Percentiles rank a stretch among this genome's conserved stretches.
Conservation (phyloP, 176 grass and related monocot species). For the Panicum miliaceum region DNA sequence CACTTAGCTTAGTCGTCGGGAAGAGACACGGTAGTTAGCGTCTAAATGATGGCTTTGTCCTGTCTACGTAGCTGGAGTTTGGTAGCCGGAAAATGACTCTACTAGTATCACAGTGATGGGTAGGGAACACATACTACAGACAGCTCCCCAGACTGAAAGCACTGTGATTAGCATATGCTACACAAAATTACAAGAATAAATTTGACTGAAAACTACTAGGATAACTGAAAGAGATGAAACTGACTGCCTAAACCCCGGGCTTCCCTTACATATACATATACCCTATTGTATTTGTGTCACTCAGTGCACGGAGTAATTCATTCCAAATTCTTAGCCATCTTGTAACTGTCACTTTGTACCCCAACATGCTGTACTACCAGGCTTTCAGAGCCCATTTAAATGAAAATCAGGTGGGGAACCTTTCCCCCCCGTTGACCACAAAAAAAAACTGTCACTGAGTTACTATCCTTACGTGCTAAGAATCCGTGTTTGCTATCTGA, state of each 20-base stretch:
- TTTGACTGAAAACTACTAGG: background rate
- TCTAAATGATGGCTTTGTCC: conserved; percentile 10
- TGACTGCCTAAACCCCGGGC: background rate
- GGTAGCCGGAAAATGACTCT: background rate
- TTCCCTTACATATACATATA: background rate
- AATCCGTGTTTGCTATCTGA: too few species aligned
- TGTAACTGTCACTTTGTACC: too few species aligned
- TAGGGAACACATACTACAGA: background rate
- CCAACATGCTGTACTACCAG: too few species aligned
- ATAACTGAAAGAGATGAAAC: background rate
- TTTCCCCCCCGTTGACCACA: too few species aligned
- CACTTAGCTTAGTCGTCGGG: background rate
- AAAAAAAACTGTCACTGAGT: too few species aligned
- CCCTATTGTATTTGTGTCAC: background rate
- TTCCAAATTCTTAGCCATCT: too few species aligned
- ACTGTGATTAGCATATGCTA: background rate
- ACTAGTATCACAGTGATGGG: background rate
- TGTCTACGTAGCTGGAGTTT: background rate
- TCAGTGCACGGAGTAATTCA: background rate
- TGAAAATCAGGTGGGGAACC: too few species aligned
- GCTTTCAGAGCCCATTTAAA: too few species aligned
- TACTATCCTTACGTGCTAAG: too few species aligned
- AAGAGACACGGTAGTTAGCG: background rate
- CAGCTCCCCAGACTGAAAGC: background rate
- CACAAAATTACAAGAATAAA: background rate